These are phyloP conservation scores for Maudiozyma pseudohumilis DNA, from an alignment of 805 yeast genomes.

Conservation along the genomic window DNA sequence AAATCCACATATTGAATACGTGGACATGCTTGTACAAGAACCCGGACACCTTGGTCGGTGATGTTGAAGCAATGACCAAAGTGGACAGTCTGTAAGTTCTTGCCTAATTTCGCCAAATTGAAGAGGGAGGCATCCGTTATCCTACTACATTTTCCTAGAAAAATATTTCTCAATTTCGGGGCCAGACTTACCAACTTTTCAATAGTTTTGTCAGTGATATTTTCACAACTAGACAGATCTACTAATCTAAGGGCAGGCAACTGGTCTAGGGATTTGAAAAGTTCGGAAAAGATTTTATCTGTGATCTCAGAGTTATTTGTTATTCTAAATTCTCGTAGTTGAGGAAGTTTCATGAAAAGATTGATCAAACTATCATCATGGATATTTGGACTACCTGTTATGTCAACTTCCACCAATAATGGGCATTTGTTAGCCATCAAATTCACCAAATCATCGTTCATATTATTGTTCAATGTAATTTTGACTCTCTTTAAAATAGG, in stretches of 20 bases:
- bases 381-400: slow-evolving; percentile 70
- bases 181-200: slow-evolving; percentile 64
- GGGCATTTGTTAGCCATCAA: slow-evolving; percentile 64
- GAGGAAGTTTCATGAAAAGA: slow-evolving; percentile 53
- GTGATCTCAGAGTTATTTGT: slow-evolving; percentile 63
- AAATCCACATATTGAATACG: slow-evolving; percentile 86
- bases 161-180: slow-evolving; percentile 80
- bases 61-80: slow-evolving; percentile 88
- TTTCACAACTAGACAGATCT: slow-evolving; percentile 76
- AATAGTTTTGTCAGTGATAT: slow-evolving; percentile 71
- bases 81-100: slow-evolving; percentile 79
- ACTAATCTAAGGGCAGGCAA: slow-evolving; percentile 63
- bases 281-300: slow-evolving; percentile 45
- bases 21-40: slow-evolving; percentile 66
- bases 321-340: slow-evolving; percentile 74
- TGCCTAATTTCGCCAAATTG: slow-evolving; percentile 63
- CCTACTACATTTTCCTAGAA: slow-evolving; percentile 77
- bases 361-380: slow-evolving; percentile 51
- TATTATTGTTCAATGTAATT: slow-evolving; percentile 57
- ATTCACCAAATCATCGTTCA: slow-evolving; percentile 54
- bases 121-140: slow-evolving; percentile 74
- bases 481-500: slow-evolving; percentile 74
- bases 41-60: slow-evolving; percentile 78
- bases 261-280: slow-evolving; percentile 26
- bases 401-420: slow-evolving; percentile 78